Evolutionary conservation across 768 basidiomycete species (phyloP), one percentile per base, ranked within the genome.

Genomic region (Xerocomellus dryophilus): DNA sequence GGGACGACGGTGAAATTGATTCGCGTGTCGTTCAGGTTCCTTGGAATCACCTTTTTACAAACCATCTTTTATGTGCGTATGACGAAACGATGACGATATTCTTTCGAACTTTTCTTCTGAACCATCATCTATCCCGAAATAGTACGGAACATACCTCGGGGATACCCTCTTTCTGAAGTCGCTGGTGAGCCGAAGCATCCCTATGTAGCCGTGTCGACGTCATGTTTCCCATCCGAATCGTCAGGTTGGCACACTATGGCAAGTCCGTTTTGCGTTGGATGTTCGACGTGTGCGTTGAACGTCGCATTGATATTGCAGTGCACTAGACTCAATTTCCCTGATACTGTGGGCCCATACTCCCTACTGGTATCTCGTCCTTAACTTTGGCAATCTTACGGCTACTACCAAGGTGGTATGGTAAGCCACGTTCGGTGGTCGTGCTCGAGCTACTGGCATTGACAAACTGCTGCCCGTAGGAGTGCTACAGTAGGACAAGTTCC

Each of bases 41-140:
- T 51, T 21, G 50, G 50, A 17, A 44, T 51, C 7, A 51, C 43
- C 25, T 51, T 36, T n/a, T 44, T 51, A 11, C 50, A 51, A 27
- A 44, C 50, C 17, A 25, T 7, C 3, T 51, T 27, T 15, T 51
- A 51, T 31, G 50, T 51, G 7, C 29, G 50, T 9, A 29, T 9
- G 27, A 29, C 8, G 27, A 8, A 29, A 9, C 27, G 27, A 29
- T 25, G 1, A 2, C 27, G 5, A 1, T 29, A 29, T 29, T 29
- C 9, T 29, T 29, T 9, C 27, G 27, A 9, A 9, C 8, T 29
- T 29, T 29, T 29, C 27, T 29, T 29, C 27, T 29, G 8, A 29
- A 9, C 27, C 27, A 29, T 9, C 27, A 29, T 29, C 27, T 8
- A 29, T 29, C 27, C 10, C 10, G 27, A 10, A 29, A 29, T 9